Percentiles rank a stretch among this genome's conserved stretches.
Evolutionary conservation across 768 basidiomycete species (phyloP).

Genomic region (Flagelloscypha sp.): DNA sequence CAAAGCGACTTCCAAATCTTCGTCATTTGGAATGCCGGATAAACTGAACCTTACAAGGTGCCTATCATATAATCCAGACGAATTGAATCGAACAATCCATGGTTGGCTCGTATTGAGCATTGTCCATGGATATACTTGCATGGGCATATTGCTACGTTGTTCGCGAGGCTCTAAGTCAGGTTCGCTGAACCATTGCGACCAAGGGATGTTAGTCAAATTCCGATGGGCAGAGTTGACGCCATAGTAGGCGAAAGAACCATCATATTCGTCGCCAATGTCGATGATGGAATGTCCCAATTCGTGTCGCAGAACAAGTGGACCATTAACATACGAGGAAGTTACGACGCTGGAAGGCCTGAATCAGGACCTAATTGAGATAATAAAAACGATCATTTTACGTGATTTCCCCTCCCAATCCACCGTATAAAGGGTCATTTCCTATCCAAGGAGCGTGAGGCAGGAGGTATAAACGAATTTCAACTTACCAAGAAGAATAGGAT

Average conservation of each 20-base stretch:
- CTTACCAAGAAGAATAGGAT: conserved; percentile 66
- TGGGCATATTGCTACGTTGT: conserved; percentile 66
- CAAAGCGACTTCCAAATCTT: conserved; percentile 48
- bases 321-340: conserved; percentile 67
- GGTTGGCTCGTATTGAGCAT: conserved; percentile 52
- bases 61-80: conserved; percentile 54
- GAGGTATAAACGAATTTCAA: conserved; percentile 1
- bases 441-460: conserved; percentile 1
- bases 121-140: conserved; percentile 73
- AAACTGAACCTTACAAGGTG: conserved; percentile 64
- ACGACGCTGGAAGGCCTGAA: conserved; percentile 42
- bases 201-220: conserved; percentile 38
- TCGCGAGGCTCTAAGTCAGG: conserved; percentile 27
- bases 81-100: conserved; percentile 53
- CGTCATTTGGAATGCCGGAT: conserved; percentile 51
- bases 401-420: conserved; percentile 71
- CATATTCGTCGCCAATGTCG: conserved; percentile 76
- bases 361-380: neutral
- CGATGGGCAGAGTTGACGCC: conserved; percentile 56
- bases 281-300: conserved; percentile 79
- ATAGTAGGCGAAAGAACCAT: conserved; percentile 67
- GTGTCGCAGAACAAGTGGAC: conserved; percentile 67
- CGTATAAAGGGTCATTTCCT: conserved; percentile 77
- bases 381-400: conserved; percentile 53
- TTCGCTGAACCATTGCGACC: conserved; percentile 64